Conservation (phyloP, 331 rosid genomes). For the Prunus yedoensis region DNA sequence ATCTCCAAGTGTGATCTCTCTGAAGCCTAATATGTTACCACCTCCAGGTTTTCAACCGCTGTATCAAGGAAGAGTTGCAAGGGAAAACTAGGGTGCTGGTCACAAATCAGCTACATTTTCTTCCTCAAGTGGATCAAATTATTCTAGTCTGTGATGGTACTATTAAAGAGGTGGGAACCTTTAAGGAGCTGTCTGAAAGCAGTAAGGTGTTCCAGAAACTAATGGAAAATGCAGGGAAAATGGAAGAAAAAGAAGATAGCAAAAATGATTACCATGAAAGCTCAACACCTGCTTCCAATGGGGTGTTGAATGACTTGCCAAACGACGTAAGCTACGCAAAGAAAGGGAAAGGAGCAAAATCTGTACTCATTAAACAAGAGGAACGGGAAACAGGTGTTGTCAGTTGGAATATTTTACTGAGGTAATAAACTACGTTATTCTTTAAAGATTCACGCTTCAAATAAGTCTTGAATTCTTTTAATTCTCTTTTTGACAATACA, state of each 20-base stretch:
- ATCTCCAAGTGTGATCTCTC: conserved; percentile 1
- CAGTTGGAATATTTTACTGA: conserved; percentile 69
- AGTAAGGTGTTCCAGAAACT: conserved; percentile 75
- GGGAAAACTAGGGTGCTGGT: conserved; percentile 88
- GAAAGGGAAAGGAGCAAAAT: conserved; percentile 56
- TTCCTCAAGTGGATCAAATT: conserved; percentile 76
- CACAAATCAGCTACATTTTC: conserved; percentile 93
- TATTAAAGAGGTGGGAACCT: conserved; percentile 78
- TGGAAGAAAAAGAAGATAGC: conserved; percentile 51
- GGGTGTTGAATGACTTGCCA: conserved; percentile 35
- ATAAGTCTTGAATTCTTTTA: neutral
- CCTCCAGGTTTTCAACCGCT: conserved; percentile 71
- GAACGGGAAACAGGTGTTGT: conserved; percentile 86
- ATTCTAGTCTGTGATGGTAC: conserved; percentile 64
- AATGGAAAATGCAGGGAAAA: conserved; percentile 90
- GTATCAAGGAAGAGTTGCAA: conserved; percentile 77
- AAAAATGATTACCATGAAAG: conserved; percentile 29
- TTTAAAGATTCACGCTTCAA: neutral
- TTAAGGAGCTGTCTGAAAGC: conserved; percentile 66
- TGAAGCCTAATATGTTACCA: conserved; percentile 18
- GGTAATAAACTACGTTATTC: conserved; percentile 39
- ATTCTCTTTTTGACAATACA: neutral
- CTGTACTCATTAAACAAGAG: conserved; percentile 77
- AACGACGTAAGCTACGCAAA: conserved; percentile 39
- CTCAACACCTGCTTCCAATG: conserved; percentile 30